Conservation (phyloP, 768 basidiomycete genomes). For the Suillus hirtellus region DNA sequence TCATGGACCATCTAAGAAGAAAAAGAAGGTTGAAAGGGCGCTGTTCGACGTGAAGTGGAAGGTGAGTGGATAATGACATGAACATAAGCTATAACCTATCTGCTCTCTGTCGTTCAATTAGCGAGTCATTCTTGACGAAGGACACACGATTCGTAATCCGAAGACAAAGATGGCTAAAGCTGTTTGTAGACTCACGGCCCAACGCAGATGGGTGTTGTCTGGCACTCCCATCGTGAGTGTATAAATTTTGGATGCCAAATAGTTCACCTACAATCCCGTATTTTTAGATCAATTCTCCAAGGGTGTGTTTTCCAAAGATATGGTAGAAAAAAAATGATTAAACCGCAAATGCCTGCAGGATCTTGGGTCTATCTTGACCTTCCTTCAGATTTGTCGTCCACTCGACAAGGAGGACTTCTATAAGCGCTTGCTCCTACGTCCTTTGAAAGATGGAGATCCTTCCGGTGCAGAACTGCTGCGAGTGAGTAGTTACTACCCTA, state of each 20-base stretch:
- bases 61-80: slow-evolving; percentile 37
- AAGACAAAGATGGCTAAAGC: slow-evolving; percentile 83
- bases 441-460: slow-evolving; percentile 68
- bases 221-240: slow-evolving; percentile 86
- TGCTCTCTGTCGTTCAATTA: slow-evolving; percentile 23
- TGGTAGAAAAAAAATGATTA: neutral
- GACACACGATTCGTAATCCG: slow-evolving; percentile 83
- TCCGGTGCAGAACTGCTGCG: slow-evolving; percentile 69
- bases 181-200: slow-evolving; percentile 58
- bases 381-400: slow-evolving; percentile 83
- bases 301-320: slow-evolving; percentile 36
- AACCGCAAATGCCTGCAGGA: slow-evolving; percentile 49
- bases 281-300: slow-evolving; percentile 74
- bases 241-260: neutral
- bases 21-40: slow-evolving; percentile 56
- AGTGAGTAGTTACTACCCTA: slow-evolving; percentile 39
- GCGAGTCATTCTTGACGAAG: slow-evolving; percentile 87
- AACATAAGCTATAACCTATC: neutral
- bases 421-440: slow-evolving; percentile 76
- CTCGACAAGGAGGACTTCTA: slow-evolving; percentile 83
- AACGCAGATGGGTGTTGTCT: slow-evolving; percentile 78
- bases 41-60: slow-evolving; percentile 83
- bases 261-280: slow-evolving; percentile 2
- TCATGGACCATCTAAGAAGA: slow-evolving; percentile 43
- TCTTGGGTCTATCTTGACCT: slow-evolving; percentile 82